Percentiles rank a stretch among this genome's conserved stretches.
These are phyloP conservation scores for Sugiyamaella qingdaonensis DNA, from an alignment of 805 yeast genomes.

Conservation along the genomic window DNA sequence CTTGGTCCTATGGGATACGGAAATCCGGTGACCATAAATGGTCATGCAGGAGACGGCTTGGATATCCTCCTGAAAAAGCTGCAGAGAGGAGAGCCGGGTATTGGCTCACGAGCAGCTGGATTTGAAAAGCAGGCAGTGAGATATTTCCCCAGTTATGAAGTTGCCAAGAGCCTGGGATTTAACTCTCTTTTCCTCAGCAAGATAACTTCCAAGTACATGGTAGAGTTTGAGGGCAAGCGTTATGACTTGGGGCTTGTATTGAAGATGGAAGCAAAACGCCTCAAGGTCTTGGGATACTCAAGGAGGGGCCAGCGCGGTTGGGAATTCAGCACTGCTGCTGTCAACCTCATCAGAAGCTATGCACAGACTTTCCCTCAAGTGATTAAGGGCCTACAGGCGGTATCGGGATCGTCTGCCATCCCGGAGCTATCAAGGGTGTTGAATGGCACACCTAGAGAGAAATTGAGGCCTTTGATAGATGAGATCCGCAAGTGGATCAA, in stretches of 20 bases:
- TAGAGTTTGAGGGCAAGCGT: constrained; percentile 52
- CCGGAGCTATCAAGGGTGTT: constrained; percentile 22
- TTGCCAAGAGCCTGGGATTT: constrained; percentile 53
- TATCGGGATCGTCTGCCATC: constrained; percentile 14
- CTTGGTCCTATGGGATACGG: constrained; percentile 89
- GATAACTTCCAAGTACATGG: constrained; percentile 67
- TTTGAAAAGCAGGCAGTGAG: constrained; percentile 52
- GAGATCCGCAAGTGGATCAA: constrained; percentile 44
- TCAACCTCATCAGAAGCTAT: constrained; percentile 61
- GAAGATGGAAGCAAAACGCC: constrained; percentile 73
- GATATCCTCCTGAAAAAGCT: constrained; percentile 27
- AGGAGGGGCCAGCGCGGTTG: constrained; percentile 62
- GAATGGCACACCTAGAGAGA: constrained; percentile 26
- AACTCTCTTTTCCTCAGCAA: constrained; percentile 67
- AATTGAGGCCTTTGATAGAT: constrained; percentile 36
- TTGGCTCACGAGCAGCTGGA: constrained; percentile 58
- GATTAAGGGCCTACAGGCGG: constrained; percentile 39
- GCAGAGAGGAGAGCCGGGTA: constrained; percentile 49
- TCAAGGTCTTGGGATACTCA: constrained; percentile 86
- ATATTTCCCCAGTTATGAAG: constrained; percentile 64
- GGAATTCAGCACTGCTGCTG: constrained; percentile 78
- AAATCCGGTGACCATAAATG: constrained; percentile 49
- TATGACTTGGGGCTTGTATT: constrained; percentile 76
- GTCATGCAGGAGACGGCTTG: constrained; percentile 34
- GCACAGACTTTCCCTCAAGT: constrained; percentile 56